Evolutionary conservation across 495 filamentous ascomycete species (phyloP), one percentile per base, ranked within the genome.

Genomic region (Amniculicola lignicola): DNA sequence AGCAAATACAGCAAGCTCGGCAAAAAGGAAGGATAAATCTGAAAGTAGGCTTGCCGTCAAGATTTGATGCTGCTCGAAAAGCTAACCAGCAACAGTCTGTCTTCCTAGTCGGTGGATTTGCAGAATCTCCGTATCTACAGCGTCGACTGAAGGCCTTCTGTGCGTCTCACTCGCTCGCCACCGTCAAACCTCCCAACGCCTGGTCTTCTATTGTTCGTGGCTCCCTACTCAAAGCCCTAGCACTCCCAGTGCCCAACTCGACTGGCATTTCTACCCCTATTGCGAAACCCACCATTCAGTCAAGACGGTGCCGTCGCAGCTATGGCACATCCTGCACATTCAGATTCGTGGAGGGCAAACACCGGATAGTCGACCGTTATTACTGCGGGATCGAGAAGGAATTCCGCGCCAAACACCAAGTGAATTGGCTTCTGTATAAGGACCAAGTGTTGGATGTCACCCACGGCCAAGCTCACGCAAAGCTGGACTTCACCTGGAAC

Each of bases 51-150:
- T n/a, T n/a, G n/a, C n/a, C n/a, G n/a, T n/a, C n/a, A n/a, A n/a
- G n/a, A n/a, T n/a, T n/a, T n/a, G n/a, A n/a, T n/a, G n/a, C n/a
- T n/a, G n/a, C n/a, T n/a, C n/a, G n/a, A n/a, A n/a, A n/a, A n/a
- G n/a, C n/a, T n/a, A n/a, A n/a, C n/a, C n/a, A n/a, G n/a, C 12
- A 42, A 1, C 19, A 57, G 54, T 57, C 50, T 19, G 28, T 57
- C 7, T 57, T 57, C 31, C 33, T 51, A 9, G 54, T 57, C 6
- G 54, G 54, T 15, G 54, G 54, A 4, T 57, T 57, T 28, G 54
- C 45, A 11, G 47, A 57, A 35, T 57, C 54, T 4, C 45, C 54
- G 4, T 57, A 57, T 28, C 50, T 57, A 37, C 44, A 29, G 23
- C 15, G 44, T 24, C 18, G 19, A n/a, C 31, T 57, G 19, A 28